Base-by-base conservation (phyloP, 768 basidiomycete species). In the Boletellus ananiceps region DNA sequence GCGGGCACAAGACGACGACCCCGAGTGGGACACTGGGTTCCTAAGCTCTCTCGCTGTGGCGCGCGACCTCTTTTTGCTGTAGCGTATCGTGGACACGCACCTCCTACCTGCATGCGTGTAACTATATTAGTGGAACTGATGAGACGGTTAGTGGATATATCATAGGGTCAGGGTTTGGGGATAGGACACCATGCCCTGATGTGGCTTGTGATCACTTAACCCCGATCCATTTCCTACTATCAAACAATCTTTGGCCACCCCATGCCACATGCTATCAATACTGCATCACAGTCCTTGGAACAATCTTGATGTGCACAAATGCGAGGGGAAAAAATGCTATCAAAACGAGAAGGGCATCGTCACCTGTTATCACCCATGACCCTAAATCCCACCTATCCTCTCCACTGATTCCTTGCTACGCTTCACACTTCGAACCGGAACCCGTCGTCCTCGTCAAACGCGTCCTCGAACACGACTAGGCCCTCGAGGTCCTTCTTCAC, bases 401-500 rank as follows among this genome's bases (percentile, higher is more conserved):
- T 15, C n/a, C 6, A 21, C 33, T 2, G 8, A 13, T 3, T 15
- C 21, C 33, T 18, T 11, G n/a, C 47, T 8, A 11, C 11, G 12
- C 21, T 16, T 63, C 44, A 66, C 16, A 67, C 56, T 25, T 57
- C 55, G 33, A 67, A 69, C 37, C 51, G 59, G 51, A 67, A 69
- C 27, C 40, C 65, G n/a, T 69, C 65, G 8, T 57, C 57, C 0
- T 60, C 60, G 19, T 56, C 58, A 8, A 63, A 65, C 19, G 37
- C 59, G 27, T 63, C 63, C 15, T 54, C 65, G 18, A 69, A 61
- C 35, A 67, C 62, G 55, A 66, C 51, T 36, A 62, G 43, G 15
- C 57, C 62, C 38, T 68, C 62, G 23, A 68, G 64, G 14, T 58
- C 57, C 44, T 64, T 68, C 52, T 61, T 67, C 44, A 65, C 63